These are phyloP conservation scores for Vitis hybrid DNA, from an alignment of 177 flowering plant genomes.

Conservation along the genomic window DNA sequence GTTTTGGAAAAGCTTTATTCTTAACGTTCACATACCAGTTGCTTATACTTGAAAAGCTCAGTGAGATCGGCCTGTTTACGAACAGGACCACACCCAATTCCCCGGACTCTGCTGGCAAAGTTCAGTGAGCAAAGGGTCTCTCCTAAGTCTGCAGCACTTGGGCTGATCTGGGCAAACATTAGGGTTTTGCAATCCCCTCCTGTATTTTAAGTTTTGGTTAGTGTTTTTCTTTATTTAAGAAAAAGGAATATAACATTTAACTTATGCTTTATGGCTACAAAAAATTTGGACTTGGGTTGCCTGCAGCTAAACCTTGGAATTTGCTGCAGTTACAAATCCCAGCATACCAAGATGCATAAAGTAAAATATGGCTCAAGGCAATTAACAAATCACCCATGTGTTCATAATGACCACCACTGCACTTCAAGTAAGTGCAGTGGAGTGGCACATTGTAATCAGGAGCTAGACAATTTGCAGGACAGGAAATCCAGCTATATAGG, in stretches of 20 bases:
- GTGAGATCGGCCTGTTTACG: conserved; percentile 68
- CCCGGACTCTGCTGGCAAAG: conserved; percentile 84
- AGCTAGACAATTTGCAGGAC: background rate
- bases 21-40: conserved; percentile 49
- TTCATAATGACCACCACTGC: no score
- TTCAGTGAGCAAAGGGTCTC: conserved; percentile 91
- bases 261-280: background rate
- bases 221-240: background rate
- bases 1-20: background rate
- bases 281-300: no score
- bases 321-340: no score
- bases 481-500: background rate
- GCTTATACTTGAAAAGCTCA: conserved; percentile 78
- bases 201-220: conserved; percentile 26
- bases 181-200: conserved; percentile 96
- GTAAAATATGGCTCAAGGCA: no score
- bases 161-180: conserved; percentile 94
- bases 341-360: no score
- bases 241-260: background rate
- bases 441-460: no score
- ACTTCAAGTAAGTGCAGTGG: conserved; percentile 8
- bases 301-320: background rate
- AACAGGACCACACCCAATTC: conserved; percentile 82
- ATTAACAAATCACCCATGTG: no score
- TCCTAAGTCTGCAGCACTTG: conserved; percentile 64